These are phyloP conservation scores for Ceratocystis diversiconidia DNA, from an alignment of 2,329 filamentous ascomycete genomes.

Conservation along the genomic window DNA sequence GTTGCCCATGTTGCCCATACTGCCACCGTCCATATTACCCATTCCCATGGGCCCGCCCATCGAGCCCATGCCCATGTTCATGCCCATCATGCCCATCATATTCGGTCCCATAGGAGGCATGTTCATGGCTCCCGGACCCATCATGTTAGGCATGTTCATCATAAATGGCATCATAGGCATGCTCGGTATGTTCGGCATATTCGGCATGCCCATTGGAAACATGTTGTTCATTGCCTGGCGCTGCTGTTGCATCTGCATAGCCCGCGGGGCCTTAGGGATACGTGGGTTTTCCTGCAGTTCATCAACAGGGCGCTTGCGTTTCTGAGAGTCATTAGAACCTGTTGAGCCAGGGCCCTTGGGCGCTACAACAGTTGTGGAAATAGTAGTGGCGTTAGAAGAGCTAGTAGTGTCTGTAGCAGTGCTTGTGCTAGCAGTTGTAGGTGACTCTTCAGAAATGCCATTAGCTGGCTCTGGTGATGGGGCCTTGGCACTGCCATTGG, in stretches of 20 bases:
- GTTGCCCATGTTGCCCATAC: conserved; percentile 15
- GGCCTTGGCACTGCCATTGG: conserved; percentile 4
- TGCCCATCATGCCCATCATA: conserved; percentile 27
- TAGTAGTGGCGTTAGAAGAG: not conserved
- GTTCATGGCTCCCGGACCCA: conserved; percentile 21
- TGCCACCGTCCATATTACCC: conserved; percentile 9
- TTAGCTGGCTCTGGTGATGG: conserved; percentile 8
- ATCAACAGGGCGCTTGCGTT: conserved; percentile 66
- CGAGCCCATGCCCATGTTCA: conserved; percentile 22
- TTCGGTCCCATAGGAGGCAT: conserved; percentile 22
- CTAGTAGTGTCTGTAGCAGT: conserved; percentile 1
- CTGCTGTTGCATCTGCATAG: conserved; percentile 44
- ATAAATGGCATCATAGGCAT: conserved; percentile 29
- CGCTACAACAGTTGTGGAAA: not conserved
- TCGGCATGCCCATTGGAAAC: conserved; percentile 27
- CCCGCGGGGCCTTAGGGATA: conserved; percentile 50
- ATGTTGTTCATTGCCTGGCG: conserved; percentile 34
- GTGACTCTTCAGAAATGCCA: not conserved
- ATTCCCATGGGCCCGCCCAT: conserved; percentile 8
- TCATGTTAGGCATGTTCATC: conserved; percentile 26
- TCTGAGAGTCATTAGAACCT: conserved; percentile 31
- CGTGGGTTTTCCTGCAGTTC: conserved; percentile 50
- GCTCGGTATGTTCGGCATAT: conserved; percentile 24
- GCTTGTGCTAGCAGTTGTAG: not conserved
- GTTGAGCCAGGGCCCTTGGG: not conserved